These are phyloP conservation scores for Collybiopsis confluens DNA, from an alignment of 768 basidiomycete species.

Conservation along the genomic window DNA sequence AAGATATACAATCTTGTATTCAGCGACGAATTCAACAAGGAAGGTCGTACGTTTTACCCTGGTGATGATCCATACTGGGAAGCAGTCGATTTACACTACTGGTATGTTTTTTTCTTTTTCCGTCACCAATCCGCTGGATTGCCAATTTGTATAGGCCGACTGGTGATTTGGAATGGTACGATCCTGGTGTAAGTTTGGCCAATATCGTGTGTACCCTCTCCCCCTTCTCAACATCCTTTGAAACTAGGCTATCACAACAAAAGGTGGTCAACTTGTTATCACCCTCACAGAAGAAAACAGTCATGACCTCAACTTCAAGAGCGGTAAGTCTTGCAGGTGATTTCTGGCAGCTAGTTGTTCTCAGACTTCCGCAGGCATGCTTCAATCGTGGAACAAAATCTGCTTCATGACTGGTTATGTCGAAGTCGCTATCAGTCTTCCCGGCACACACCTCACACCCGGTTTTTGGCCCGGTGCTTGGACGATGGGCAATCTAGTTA, in stretches of 20 bases:
- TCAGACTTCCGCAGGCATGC: slow-evolving; percentile 45
- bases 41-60: slow-evolving; percentile 65
- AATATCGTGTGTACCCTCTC: neutral
- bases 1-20: slow-evolving; percentile 79
- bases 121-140: slow-evolving; percentile 7
- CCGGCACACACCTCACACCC: slow-evolving; percentile 53
- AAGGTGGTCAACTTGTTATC: slow-evolving; percentile 75
- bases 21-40: slow-evolving; percentile 76
- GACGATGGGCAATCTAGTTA: slow-evolving; percentile 73
- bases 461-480: slow-evolving; percentile 88
- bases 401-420: slow-evolving; percentile 94
- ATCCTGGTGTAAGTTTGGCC: slow-evolving; percentile 47
- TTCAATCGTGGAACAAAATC: slow-evolving; percentile 90
- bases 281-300: slow-evolving; percentile 66
- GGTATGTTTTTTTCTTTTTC: slow-evolving; percentile 36
- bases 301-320: slow-evolving; percentile 82
- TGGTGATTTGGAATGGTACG: slow-evolving; percentile 83
- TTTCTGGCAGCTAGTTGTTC: slow-evolving; percentile 29
- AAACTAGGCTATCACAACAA: slow-evolving; percentile 61
- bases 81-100: slow-evolving; percentile 83
- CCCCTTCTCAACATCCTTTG: slow-evolving; percentile 1
- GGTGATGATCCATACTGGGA: slow-evolving; percentile 85
- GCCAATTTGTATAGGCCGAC: slow-evolving; percentile 42
- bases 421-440: slow-evolving; percentile 76
- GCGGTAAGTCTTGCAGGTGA: slow-evolving; percentile 62